phyloP scores from a whole-genome alignment of 176 grass and related monocot genomes.

The Aegilops umbellulata region DNA sequence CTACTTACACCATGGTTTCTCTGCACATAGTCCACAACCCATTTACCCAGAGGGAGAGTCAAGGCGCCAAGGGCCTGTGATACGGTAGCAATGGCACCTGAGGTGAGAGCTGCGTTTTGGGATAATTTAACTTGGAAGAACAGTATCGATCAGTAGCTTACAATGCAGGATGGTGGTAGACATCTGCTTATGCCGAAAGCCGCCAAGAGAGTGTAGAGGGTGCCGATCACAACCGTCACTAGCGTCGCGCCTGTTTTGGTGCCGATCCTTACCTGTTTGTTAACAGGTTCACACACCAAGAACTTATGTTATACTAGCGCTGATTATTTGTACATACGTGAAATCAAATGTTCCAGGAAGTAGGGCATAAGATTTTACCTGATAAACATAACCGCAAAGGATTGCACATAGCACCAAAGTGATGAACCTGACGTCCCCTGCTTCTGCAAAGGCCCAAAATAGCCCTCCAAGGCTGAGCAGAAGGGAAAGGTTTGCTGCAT shows the following conservation, averaged over 20 bases:
- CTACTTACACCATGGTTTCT: conserved; percentile 61
- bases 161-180: conserved; percentile 67
- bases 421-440: conserved; percentile 64
- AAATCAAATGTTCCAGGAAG: not conserved
- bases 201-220: conserved; percentile 56
- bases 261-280: conserved; percentile 82
- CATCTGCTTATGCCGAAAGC: conserved; percentile 51
- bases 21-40: conserved; percentile 64
- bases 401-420: conserved; percentile 70
- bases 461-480: conserved; percentile 58
- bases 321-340: not conserved
- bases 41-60: conserved; percentile 64
- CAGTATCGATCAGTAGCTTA: conserved; percentile 31
- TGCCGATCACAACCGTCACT: conserved; percentile 44
- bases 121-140: not conserved
- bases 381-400: conserved; percentile 85
- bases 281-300: not conserved
- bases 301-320: not conserved
- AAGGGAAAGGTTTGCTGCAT: conserved; percentile 67
- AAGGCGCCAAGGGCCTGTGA: conserved; percentile 51
- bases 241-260: conserved; percentile 54
- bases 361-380: conserved; percentile 39
- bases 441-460: conserved; percentile 68
- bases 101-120: not conserved
- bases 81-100: not conserved